phyloP scores from a whole-genome alignment of 257 asterid genomes.

The Scutellaria galericulata region DNA sequence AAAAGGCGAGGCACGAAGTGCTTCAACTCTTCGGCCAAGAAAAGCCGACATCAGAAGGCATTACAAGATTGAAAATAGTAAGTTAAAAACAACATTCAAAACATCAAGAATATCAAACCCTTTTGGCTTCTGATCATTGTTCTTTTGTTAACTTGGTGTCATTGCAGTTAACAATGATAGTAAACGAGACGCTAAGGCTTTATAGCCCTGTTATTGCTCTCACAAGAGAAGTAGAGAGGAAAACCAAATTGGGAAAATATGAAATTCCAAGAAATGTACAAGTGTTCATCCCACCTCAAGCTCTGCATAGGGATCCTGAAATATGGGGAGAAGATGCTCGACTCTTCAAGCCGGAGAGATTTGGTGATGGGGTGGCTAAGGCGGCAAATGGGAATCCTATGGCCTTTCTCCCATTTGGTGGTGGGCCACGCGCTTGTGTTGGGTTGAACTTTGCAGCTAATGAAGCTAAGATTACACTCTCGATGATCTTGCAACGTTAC shows the following conservation, averaged over 20 bases:
- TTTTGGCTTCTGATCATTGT: too few species aligned
- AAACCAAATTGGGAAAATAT: constrained; percentile 26
- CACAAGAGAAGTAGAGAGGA: constrained; percentile 14
- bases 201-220: constrained; percentile 30
- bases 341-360: constrained; percentile 35
- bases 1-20: constrained; percentile 52
- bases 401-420: constrained; percentile 36
- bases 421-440: constrained; percentile 34
- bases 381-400: constrained; percentile 19
- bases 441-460: constrained; percentile 30
- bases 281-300: constrained; percentile 8
- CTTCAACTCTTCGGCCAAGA: constrained; percentile 36
- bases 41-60: constrained; percentile 43
- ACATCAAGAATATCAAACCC: not conserved
- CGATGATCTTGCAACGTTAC: constrained; percentile 32
- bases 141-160: not conserved
- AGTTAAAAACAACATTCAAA: not conserved
- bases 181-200: constrained; percentile 34
- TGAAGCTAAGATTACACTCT: constrained; percentile 23
- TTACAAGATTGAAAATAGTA: constrained; percentile 40
- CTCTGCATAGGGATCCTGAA: constrained; percentile 30
- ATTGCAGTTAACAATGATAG: constrained; percentile 37
- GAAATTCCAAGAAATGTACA: constrained; percentile 33
- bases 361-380: constrained; percentile 39
- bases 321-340: constrained; percentile 39